phyloP scores from a whole-genome alignment of 345 rosid species.

The Eucalyptus melliodora region DNA sequence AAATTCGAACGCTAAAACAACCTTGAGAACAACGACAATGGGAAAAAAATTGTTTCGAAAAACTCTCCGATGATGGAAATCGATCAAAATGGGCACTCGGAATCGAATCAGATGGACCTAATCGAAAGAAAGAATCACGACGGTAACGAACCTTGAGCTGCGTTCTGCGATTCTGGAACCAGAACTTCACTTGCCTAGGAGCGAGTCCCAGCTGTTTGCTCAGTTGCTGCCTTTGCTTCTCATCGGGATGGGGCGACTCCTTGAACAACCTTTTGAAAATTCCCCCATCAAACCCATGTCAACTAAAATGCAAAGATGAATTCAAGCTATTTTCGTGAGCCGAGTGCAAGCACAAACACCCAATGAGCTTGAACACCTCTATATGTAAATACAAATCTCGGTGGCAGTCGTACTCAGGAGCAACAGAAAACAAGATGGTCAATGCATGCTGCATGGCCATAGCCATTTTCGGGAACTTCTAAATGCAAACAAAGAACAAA shows the following conservation, averaged over 20 bases:
- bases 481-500: neutral
- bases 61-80: neutral
- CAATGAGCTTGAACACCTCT: neutral
- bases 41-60: neutral
- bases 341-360: neutral
- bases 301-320: neutral
- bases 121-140: neutral
- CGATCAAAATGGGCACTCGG: neutral
- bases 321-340: neutral
- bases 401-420: neutral
- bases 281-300: neutral
- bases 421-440: neutral
- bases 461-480: neutral
- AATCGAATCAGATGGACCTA: neutral
- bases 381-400: neutral
- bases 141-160: slow-evolving; percentile 62
- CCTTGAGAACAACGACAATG: neutral
- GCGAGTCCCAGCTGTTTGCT: slow-evolving; percentile 94
- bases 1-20: neutral
- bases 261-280: slow-evolving; percentile 56
- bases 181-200: slow-evolving; percentile 96
- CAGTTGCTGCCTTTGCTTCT: slow-evolving; percentile 91
- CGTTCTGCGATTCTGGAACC: slow-evolving; percentile 98
- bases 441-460: neutral
- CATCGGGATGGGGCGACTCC: slow-evolving; percentile 98